Conservation (phyloP, 1,284 basidiomycete genomes). For the Heterobasidion occidentale region DNA sequence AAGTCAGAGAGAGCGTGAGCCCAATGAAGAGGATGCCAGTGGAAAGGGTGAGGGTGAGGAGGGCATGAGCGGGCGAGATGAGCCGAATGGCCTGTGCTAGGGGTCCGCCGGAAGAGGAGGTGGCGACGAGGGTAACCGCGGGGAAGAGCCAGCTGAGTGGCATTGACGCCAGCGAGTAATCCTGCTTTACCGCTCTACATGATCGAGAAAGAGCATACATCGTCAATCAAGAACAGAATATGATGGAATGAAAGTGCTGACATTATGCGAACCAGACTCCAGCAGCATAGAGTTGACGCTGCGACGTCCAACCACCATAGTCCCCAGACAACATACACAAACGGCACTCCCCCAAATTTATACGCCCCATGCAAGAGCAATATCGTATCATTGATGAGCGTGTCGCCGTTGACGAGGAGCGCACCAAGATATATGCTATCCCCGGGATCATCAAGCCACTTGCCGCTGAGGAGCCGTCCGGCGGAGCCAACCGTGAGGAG, state of each 20-base stretch:
- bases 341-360: slow-evolving; percentile 42
- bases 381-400: slow-evolving; percentile 50
- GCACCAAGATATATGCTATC: slow-evolving; percentile 64
- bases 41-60: slow-evolving; percentile 44
- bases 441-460: slow-evolving; percentile 51
- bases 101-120: slow-evolving; percentile 55
- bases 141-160: slow-evolving; percentile 66
- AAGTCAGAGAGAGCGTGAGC: slow-evolving; percentile 25
- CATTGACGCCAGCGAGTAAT: slow-evolving; percentile 47
- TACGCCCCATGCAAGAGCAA: slow-evolving; percentile 33
- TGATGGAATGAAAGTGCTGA: slow-evolving; percentile 20
- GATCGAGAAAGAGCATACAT: slow-evolving; percentile 4
- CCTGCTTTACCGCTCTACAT: slow-evolving; percentile 52
- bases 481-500: slow-evolving; percentile 40
- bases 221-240: not conserved
- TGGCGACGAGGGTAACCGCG: slow-evolving; percentile 64
- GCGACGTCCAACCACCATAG: slow-evolving; percentile 71
- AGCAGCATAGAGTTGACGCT: slow-evolving; percentile 50
- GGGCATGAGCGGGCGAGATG: slow-evolving; percentile 39
- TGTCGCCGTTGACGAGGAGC: slow-evolving; percentile 65
- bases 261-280: slow-evolving; percentile 64
- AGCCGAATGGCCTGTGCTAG: slow-evolving; percentile 40
- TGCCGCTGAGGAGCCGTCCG: slow-evolving; percentile 49
- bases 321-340: slow-evolving; percentile 55
- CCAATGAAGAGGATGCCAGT: slow-evolving; percentile 27